Evolutionary conservation across 129 eudicot genomes (phyloP).

Genomic region (Gnaphalium uliginosum): DNA sequence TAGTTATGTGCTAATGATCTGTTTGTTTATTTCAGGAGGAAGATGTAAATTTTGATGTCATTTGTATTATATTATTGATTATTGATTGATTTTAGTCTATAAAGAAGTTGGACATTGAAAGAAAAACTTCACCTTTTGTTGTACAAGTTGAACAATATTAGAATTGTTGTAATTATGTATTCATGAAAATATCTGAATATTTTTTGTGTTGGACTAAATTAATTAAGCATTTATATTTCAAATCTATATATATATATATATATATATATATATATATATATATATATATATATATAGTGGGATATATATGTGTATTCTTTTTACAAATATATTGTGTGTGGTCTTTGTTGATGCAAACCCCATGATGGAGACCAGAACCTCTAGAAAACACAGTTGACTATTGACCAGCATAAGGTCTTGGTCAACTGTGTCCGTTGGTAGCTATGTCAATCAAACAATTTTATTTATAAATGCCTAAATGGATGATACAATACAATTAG

Average conservation of each 20-base stretch:
- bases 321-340: background rate
- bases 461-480: too few relatives aligned
- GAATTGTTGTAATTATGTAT: background rate
- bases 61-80: constrained; percentile 9
- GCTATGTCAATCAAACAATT: too few relatives aligned
- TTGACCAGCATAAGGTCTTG: background rate
- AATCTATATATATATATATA: too few relatives aligned
- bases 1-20: constrained; percentile 16
- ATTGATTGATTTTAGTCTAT: background rate
- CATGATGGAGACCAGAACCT: background rate
- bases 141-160: constrained; percentile 6
- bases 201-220: too few relatives aligned
- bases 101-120: constrained; percentile 16
- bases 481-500: too few relatives aligned
- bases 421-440: background rate
- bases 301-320: too few relatives aligned
- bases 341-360: background rate
- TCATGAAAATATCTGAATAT: too few relatives aligned
- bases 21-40: constrained; percentile 33
- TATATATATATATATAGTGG: too few relatives aligned
- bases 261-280: too few relatives aligned
- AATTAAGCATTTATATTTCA: too few relatives aligned
- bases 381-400: background rate
- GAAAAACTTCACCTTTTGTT: constrained; percentile 10
- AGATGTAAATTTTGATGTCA: constrained; percentile 33